Evolutionary conservation across 2,329 filamentous ascomycete genomes (phyloP), one percentile per base, ranked within the genome.

Genomic region (Alternaria postmessia): DNA sequence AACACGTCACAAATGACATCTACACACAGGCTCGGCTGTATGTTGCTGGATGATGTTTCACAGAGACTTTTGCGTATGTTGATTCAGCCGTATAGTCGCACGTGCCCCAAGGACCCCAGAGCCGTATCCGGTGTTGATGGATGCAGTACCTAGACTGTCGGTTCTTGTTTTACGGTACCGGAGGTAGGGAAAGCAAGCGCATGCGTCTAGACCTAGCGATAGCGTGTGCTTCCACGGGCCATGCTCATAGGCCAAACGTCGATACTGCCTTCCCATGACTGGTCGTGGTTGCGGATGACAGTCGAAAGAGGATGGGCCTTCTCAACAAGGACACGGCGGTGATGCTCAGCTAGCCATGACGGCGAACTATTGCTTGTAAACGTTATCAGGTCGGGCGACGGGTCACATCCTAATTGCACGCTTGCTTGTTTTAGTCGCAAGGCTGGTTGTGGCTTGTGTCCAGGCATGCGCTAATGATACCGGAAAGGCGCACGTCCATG

Each of bases 401-500:
- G 51, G 22, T 18, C 9, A 3, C 48, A 34, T 18, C n/a, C 43
- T 54, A 46, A 48, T 24, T 9, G 26, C 20, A 39, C 24, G 51
- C 48, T 53, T 51, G 30, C 51, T 36, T 22, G 32, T 57, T 41
- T n/a, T n/a, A 41, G 28, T 38, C 22, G 46, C 54, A 42, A 58
- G 54, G 32, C 12, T 58, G 52, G 16, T 20, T 38, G 48, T 57
- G 48, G 51, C 44, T 47, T 34, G 26, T 32, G 26, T 53, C 24
- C 14, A 43, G 39, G 28, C 44, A 58, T 41, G 59, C 64, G 61
- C 64, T 66, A 66, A 47, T 18, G 52, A 47, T 51, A 51, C 42
- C 53, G 60, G 44, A 62, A 55, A 59, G 63, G 57, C 46, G 61
- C 56, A 65, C 63, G 63, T 59, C 63, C 63, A 49, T 59, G 48